These are phyloP conservation scores for Thelephora aurantiotincta DNA, from an alignment of 768 basidiomycete species.

Conservation along the genomic window DNA sequence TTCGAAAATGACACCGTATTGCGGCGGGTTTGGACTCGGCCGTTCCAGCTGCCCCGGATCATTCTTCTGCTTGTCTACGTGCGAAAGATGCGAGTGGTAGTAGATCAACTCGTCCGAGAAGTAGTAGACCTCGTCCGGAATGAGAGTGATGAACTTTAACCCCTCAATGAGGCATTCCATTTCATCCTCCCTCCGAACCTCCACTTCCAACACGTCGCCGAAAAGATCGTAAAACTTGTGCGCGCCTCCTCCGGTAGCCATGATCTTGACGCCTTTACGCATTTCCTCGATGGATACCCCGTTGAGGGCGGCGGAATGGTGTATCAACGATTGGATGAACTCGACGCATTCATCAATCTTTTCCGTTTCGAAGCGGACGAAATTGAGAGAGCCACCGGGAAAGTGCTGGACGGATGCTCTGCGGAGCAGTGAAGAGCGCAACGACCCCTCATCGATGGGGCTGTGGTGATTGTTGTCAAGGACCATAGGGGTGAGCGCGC, in stretches of 20 bases:
- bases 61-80: background rate
- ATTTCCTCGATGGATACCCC: slow-evolving; percentile 82
- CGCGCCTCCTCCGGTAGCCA: slow-evolving; percentile 96
- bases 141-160: slow-evolving; percentile 87
- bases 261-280: slow-evolving; percentile 86
- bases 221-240: slow-evolving; percentile 88
- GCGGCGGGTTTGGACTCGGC: slow-evolving; percentile 83
- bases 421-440: slow-evolving; percentile 42
- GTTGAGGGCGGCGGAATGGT: slow-evolving; percentile 74
- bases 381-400: slow-evolving; percentile 94
- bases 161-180: slow-evolving; percentile 98
- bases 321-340: slow-evolving; percentile 81
- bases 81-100: slow-evolving; percentile 26
- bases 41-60: slow-evolving; percentile 40
- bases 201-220: slow-evolving; percentile 57
- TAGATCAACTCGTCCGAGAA: slow-evolving; percentile 97
- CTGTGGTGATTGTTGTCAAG: slow-evolving; percentile 22
- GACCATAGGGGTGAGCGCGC: slow-evolving; percentile 73
- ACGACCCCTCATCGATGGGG: slow-evolving; percentile 18
- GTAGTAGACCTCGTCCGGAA: slow-evolving; percentile 96
- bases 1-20: slow-evolving; percentile 82
- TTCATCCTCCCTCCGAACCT: slow-evolving; percentile 87
- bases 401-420: slow-evolving; percentile 67
- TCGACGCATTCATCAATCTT: slow-evolving; percentile 71
- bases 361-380: slow-evolving; percentile 91